Evolutionary conservation across 2,329 filamentous ascomycete genomes (phyloP).

Genomic region (Paecilomyces formosus): DNA sequence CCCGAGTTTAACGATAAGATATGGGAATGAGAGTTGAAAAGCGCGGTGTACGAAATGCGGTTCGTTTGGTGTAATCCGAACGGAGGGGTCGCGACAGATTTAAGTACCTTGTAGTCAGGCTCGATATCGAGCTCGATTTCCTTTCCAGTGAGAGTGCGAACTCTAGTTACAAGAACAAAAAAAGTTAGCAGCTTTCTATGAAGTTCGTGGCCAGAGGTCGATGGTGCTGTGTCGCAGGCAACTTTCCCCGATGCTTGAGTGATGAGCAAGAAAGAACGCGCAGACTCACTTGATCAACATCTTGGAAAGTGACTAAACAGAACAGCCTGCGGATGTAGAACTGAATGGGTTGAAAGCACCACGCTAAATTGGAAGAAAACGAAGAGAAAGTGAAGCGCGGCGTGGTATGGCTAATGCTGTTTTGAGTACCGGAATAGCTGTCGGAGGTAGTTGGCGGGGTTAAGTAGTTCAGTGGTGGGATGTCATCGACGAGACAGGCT

Average conservation of each 20-base stretch:
- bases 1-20: not conserved
- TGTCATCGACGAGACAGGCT: not conserved
- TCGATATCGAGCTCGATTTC: conserved; percentile 99
- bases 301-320: conserved; percentile 13
- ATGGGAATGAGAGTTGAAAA: not conserved
- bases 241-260: not conserved
- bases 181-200: not conserved
- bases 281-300: conserved; percentile 47
- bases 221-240: not conserved
- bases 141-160: conserved; percentile 95
- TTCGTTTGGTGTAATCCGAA: not conserved
- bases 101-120: conserved; percentile 72
- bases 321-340: not conserved
- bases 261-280: conserved; percentile 3
- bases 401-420: not conserved
- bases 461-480: not conserved
- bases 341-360: not conserved
- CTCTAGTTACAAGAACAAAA: conserved; percentile 48
- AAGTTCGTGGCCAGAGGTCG: not conserved
- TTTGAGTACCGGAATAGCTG: not conserved
- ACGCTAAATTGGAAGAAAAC: not conserved
- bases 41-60: not conserved
- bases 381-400: not conserved
- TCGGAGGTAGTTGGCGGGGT: not conserved
- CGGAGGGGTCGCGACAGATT: not conserved